Conservation (phyloP, 176 grass and related monocot genomes). For the Rhynchospora breviuscula region DNA sequence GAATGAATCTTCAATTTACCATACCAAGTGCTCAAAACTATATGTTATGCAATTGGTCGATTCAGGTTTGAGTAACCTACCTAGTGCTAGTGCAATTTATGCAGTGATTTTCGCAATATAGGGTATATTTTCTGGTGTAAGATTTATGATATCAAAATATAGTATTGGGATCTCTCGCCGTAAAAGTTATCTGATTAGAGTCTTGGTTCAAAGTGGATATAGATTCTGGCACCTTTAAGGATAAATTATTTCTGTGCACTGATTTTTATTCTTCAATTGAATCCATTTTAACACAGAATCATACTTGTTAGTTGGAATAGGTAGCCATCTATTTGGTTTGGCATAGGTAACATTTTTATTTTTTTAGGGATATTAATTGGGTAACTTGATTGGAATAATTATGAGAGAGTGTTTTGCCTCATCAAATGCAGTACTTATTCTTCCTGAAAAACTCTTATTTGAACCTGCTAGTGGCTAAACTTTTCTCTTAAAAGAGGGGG, state of each 20-base stretch:
- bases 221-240: not conserved
- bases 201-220: not conserved
- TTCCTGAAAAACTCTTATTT: not conserved
- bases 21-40: too few species aligned
- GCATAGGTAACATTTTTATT: too few species aligned
- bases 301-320: not conserved
- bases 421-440: not conserved
- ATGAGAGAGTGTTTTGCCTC: not conserved
- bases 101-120: not conserved
- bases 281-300: not conserved
- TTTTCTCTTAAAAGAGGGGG: not conserved
- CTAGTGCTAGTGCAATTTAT: too few species aligned
- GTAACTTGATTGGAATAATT: not conserved
- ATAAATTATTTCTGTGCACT: not conserved
- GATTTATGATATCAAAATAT: not conserved
- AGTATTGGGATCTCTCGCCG: not conserved
- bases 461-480: not conserved
- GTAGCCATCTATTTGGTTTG: not conserved
- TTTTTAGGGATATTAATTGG: not conserved
- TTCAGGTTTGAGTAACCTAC: too few species aligned
- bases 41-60: too few species aligned
- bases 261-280: not conserved
- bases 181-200: not conserved
- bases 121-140: not conserved
- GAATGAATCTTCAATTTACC: not conserved